Evolutionary conservation across 2,329 filamentous ascomycete species (phyloP).

Genomic region (Fusarium lyarnte): DNA sequence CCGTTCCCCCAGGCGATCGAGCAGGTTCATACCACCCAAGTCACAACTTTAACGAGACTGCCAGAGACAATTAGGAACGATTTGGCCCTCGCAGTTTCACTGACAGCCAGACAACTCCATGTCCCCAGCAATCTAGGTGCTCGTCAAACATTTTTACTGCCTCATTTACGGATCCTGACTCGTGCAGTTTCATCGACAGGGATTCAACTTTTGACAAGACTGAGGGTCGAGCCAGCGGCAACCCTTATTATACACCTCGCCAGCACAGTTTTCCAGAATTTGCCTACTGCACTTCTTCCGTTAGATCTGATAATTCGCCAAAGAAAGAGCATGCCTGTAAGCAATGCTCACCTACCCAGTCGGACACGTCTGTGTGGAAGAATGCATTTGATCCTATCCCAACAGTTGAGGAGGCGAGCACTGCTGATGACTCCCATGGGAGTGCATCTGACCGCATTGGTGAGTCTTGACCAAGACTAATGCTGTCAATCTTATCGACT

Average conservation of each 20-base stretch:
- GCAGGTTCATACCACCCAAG: slow-evolving; percentile 6
- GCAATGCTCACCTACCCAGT: neutral
- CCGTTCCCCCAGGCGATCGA: neutral
- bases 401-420: slow-evolving; percentile 49
- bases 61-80: slow-evolving; percentile 42
- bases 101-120: slow-evolving; percentile 22
- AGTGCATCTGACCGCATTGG: slow-evolving; percentile 43
- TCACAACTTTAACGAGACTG: slow-evolving; percentile 32
- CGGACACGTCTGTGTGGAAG: slow-evolving; percentile 27
- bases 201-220: slow-evolving; percentile 13
- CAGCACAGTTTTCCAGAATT: slow-evolving; percentile 25
- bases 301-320: slow-evolving; percentile 11
- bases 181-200: slow-evolving; percentile 5
- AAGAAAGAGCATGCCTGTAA: neutral
- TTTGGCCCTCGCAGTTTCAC: slow-evolving; percentile 33
- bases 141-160: slow-evolving; percentile 14
- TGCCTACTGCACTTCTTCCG: slow-evolving; percentile 7
- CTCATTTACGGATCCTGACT: slow-evolving; percentile 25
- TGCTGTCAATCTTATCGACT: neutral
- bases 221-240: slow-evolving; percentile 34
- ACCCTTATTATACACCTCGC: slow-evolving; percentile 49
- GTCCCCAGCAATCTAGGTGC: slow-evolving; percentile 10
- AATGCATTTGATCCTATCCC: slow-evolving; percentile 41
- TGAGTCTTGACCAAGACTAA: slow-evolving; percentile 24
- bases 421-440: slow-evolving; percentile 37